Evolutionary conservation across 2,329 filamentous ascomycete genomes (phyloP), one percentile per base, ranked within the genome.

Genomic region (Penicillium freii): DNA sequence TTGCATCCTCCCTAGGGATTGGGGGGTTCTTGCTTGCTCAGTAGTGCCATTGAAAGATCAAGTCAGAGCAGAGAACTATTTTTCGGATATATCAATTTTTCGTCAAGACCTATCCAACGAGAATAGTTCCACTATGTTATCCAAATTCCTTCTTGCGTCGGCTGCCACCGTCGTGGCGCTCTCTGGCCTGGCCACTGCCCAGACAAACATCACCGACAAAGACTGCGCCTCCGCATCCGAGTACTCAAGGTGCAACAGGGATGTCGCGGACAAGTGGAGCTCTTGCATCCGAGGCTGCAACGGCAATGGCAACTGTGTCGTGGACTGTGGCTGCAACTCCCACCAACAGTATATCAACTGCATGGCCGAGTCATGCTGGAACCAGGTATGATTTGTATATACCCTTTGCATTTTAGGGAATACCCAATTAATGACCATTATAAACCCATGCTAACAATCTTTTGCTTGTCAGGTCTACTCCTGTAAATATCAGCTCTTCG

Each of bases 401-500:
- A 17, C 33, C 4, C 8, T 2, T 17, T 33, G n/a, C n/a, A n/a
- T n/a, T n/a, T n/a, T n/a, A n/a, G 13, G 5, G 11, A 1, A 27
- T 15, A 45, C 10, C 4, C 5, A 6, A 0, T 13, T 13, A 0
- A 31, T 9, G n/a, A 21, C 10, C n/a, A 44, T 11, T 8, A 43
- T 9, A n/a, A 11, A 5, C 15, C 15, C 5, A 25, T 21, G 1
- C 47, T 33, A 23, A 51, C 23, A 19, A 31, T 6, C 0, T 4
- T 7, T 17, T 2, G 0, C 9, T 33, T 5, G 5, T 3, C 27
- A 71, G 69, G 73, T 75, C 47, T 76, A 71, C 61, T 73, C 73
- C 39, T 76, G 73, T 62, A 71, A 75, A 62, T 76, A 76, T 54
- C 73, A 76, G 59, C 63, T 71, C 38, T 75, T 74, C 62, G 66